Conservation (phyloP, 1,284 basidiomycete species). For the Microbotryomycetes sp. region DNA sequence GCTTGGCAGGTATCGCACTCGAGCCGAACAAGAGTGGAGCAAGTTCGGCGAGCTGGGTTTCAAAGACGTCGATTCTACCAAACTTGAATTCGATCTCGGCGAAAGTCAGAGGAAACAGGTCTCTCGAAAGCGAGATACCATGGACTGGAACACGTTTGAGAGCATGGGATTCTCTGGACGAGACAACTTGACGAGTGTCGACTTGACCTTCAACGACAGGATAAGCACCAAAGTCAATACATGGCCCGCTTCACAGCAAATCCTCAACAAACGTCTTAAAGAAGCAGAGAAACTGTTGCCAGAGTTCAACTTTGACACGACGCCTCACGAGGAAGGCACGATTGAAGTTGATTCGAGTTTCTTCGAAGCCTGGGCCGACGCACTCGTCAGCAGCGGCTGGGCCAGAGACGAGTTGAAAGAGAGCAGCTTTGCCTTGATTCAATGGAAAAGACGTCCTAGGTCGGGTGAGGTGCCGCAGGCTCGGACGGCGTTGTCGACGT, state of each 20-base stretch:
- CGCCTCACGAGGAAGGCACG: slow-evolving; percentile 28
- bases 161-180: slow-evolving; percentile 34
- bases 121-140: slow-evolving; percentile 23
- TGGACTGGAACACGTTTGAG: slow-evolving; percentile 37
- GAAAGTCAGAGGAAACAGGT: slow-evolving; percentile 27
- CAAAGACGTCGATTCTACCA: slow-evolving; percentile 28
- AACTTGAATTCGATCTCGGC: slow-evolving; percentile 36
- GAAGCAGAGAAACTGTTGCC: slow-evolving; percentile 30
- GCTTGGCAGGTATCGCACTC: slow-evolving; percentile 31
- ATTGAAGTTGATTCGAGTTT: slow-evolving; percentile 35
- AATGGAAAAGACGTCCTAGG: slow-evolving; percentile 30
- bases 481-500: background rate
- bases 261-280: slow-evolving; percentile 20
- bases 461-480: slow-evolving; percentile 9
- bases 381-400: slow-evolving; percentile 37
- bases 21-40: slow-evolving; percentile 37
- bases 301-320: slow-evolving; percentile 36
- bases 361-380: slow-evolving; percentile 38
- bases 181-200: slow-evolving; percentile 31
- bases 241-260: slow-evolving; percentile 17
- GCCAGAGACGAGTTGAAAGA: slow-evolving; percentile 37
- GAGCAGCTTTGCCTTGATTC: slow-evolving; percentile 34
- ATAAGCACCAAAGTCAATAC: slow-evolving; percentile 20
- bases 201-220: slow-evolving; percentile 35
- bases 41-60: slow-evolving; percentile 36